Evolutionary conservation across 1,139 yeast species (phyloP), one percentile per base, ranked within the genome.

Genomic region (Groenewaldozyma auringiensis): DNA sequence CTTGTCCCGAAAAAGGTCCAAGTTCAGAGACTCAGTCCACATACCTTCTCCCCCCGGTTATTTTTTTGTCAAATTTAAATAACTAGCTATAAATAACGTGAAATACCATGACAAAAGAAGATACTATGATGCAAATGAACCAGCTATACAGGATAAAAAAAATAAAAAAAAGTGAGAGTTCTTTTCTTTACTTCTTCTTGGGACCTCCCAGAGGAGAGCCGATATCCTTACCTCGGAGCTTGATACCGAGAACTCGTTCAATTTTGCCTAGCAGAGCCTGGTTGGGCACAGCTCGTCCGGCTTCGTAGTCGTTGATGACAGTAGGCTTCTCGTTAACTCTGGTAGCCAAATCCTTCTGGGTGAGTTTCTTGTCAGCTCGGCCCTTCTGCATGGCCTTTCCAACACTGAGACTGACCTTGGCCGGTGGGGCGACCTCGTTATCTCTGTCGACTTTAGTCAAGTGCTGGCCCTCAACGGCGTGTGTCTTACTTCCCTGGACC

Each of bases 271-370:
- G 75, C 46, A 92, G 70, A 69, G 88, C 97, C 72, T 94, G 98
- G 72, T 86, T 89, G 50, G 98, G 98, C 54, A 85, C 80, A 45
- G 96, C 98, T 65, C 95, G 80, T 49, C 96, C 97, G 47, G 95
- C 88, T 71, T 92, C 98, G 69, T 92, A 92, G 64, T 92, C 98
- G 69, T 88, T 89, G 61, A 92, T 81, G 50, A 92, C 86, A 55
- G 83, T 87, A 49, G 97, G 96, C 73, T 92, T 92, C 71, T 92
- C 98, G 66, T 88, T 89, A 63, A 92, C 78, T 66, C 82, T 84
- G 52, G 96, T 87, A 58, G 98, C 98, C 61, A 92, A 76, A 58
- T 92, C 98, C 75, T 92, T 92, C 69, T 92, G 98, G 9, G 96
- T 84, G 62, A 88, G 65, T 60, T 79, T 78, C 76, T 88, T 88